phyloP scores from a whole-genome alignment of 805 yeast genomes.

The Hanseniaspora clermontiae region DNA sequence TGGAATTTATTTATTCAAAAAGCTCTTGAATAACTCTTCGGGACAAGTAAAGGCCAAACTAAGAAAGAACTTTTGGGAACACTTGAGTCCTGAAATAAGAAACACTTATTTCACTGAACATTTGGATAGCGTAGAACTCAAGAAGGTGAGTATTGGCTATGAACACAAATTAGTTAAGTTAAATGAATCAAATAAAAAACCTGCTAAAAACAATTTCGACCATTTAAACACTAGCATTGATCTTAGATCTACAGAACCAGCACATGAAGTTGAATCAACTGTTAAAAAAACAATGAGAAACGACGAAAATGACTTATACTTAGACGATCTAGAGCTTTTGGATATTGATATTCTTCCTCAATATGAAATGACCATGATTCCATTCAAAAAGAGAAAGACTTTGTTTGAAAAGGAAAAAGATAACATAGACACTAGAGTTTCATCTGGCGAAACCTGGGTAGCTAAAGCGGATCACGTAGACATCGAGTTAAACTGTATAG shows the following conservation, averaged over 20 bases:
- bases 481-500: background rate
- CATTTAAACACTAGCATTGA: background rate
- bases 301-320: background rate
- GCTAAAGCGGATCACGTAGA: background rate
- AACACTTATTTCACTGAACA: background rate
- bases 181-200: background rate
- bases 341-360: background rate
- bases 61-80: constrained; percentile 6
- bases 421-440: background rate
- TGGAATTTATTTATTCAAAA: constrained; percentile 3
- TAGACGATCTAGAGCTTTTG: background rate
- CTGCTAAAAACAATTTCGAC: background rate
- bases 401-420: background rate
- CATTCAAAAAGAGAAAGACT: constrained; percentile 6
- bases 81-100: background rate
- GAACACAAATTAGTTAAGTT: background rate
- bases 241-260: background rate
- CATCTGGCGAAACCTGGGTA: constrained; percentile 3
- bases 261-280: background rate
- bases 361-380: constrained; percentile 12
- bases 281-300: background rate
- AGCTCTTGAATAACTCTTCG: background rate
- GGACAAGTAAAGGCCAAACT: background rate
- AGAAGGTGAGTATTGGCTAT: constrained; percentile 2
- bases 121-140: background rate